A percentile compares a stretch with the other conserved stretches of the same genome.
phyloP scores from a whole-genome alignment of 768 basidiomycete species.

The Panaeolus cyanescens region DNA sequence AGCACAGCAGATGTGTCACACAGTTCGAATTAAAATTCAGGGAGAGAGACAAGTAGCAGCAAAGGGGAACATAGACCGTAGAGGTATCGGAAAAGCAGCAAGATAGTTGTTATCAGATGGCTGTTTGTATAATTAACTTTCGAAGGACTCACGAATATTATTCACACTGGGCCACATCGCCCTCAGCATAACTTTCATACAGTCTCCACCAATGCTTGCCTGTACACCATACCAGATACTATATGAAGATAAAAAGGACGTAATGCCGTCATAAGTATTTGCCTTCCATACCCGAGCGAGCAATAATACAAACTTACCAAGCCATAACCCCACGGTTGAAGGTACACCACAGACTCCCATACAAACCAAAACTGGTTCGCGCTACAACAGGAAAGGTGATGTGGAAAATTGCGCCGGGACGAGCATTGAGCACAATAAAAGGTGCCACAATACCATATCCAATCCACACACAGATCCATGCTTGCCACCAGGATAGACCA shows the following conservation, averaged over 20 bases:
- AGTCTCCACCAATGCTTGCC: constrained; percentile 81
- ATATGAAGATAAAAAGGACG: background rate
- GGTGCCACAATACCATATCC: constrained; percentile 61
- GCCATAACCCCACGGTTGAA: constrained; percentile 77
- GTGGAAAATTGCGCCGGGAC: constrained; percentile 77
- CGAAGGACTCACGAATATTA: constrained; percentile 52
- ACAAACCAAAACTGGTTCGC: constrained; percentile 77
- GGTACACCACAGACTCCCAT: constrained; percentile 77
- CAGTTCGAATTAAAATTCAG: constrained; percentile 2
- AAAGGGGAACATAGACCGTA: too few relatives aligned
- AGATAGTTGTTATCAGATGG: background rate
- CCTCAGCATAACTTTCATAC: constrained; percentile 71
- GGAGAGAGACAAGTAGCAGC: constrained; percentile 10
- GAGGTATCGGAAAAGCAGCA: too few relatives aligned
- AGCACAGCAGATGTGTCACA: constrained; percentile 7
- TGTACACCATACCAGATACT: constrained; percentile 82
- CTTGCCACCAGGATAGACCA: constrained; percentile 82
- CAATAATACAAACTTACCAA: constrained; percentile 46
- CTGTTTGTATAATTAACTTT: background rate
- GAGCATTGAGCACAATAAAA: constrained; percentile 77
- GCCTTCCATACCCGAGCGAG: background rate
- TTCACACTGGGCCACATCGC: constrained; percentile 78
- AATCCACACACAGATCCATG: constrained; percentile 80
- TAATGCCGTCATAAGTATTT: background rate
- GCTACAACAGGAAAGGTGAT: constrained; percentile 77